Evolutionary conservation across 805 yeast genomes (phyloP), one percentile per base, ranked within the genome.

Genomic region (Suhomyces prunicola): DNA sequence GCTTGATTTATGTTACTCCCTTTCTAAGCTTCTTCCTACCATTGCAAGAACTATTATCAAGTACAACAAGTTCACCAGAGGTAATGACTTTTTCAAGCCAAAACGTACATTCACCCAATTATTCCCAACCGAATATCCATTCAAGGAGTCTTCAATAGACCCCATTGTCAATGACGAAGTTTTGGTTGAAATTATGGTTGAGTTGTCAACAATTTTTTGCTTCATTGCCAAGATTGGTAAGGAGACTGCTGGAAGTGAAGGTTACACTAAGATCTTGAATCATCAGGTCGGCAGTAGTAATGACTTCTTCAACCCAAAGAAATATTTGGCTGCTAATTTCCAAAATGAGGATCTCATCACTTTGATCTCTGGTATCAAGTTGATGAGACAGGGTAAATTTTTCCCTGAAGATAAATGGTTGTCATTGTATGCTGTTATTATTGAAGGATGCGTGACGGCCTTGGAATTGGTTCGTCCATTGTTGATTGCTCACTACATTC

Each of bases 401-500:
- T 87, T 80, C 72, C 93, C 93, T 2, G 77, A 78, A 45, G 79
- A 77, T 29, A 85, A 82, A 59, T 90, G 96, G 96, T 67, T 89
- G 6, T 86, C 94, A 0, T 67, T 88, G 23, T 79, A 83, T 54
- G 79, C 88, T 0, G 57, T 84, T 55, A 68, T 85, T 19, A 74
- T 81, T 33, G 86, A 86, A 57, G 80, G 85, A 24, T 68, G 85
- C 46, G 72, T 85, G 50, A 73, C 79, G 41, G 70, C 83, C 2
- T 70, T 86, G 54, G 86, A 80, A 58, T 68, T 85, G 58, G 65
- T 83, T 41, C 73, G 77, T 51, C 82, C 82, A 26, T 69, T 78
- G 48, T 68, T 87, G 71, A 67, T 79, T 5, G 60, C 63, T 7
- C 74, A 76, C 49, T 79, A 80, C 58, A 73, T 84, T 44, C 91